phyloP scores from a whole-genome alignment of 352 stramenopile genomes.

The Vaucheria bursata region DNA sequence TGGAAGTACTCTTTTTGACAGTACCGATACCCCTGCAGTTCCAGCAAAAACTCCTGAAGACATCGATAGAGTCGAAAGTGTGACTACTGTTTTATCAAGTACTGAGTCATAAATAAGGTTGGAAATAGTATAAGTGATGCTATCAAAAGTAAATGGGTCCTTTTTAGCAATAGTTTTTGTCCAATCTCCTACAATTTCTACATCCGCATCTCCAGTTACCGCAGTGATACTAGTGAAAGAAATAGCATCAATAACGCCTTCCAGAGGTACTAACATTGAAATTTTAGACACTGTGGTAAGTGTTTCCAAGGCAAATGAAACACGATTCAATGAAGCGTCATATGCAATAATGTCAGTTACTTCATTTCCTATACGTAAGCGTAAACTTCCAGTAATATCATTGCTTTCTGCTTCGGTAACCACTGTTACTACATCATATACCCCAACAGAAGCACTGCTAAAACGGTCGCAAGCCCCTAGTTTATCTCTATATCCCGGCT shows the following conservation, averaged over 20 bases:
- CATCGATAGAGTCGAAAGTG: not conserved
- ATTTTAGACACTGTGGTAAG: slow-evolving; percentile 57
- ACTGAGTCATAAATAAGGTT: not conserved
- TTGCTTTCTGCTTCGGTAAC: slow-evolving; percentile 50
- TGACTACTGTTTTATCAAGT: not conserved
- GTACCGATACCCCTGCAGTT: not conserved
- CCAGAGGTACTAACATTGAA: slow-evolving; percentile 44
- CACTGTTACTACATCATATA: slow-evolving; percentile 56
- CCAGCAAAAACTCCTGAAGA: not conserved
- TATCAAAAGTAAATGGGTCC: slow-evolving; percentile 19
- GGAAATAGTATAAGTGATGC: slow-evolving; percentile 30
- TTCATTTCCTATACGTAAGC: slow-evolving; percentile 56
- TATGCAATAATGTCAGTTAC: slow-evolving; percentile 54
- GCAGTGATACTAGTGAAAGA: slow-evolving; percentile 16
- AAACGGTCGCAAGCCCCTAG: slow-evolving; percentile 53
- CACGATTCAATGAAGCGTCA: slow-evolving; percentile 51
- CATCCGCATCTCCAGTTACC: slow-evolving; percentile 16
- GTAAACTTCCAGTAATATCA: slow-evolving; percentile 53
- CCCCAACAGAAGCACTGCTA: slow-evolving; percentile 53
- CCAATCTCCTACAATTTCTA: slow-evolving; percentile 26
- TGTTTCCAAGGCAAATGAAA: slow-evolving; percentile 55
- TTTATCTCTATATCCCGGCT: slow-evolving; percentile 34
- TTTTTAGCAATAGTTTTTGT: slow-evolving; percentile 42
- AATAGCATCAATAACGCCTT: not conserved
- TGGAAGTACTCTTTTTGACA: not conserved